phyloP scores from a whole-genome alignment of 1,284 basidiomycete genomes.

The Hemileia vastatrix region DNA sequence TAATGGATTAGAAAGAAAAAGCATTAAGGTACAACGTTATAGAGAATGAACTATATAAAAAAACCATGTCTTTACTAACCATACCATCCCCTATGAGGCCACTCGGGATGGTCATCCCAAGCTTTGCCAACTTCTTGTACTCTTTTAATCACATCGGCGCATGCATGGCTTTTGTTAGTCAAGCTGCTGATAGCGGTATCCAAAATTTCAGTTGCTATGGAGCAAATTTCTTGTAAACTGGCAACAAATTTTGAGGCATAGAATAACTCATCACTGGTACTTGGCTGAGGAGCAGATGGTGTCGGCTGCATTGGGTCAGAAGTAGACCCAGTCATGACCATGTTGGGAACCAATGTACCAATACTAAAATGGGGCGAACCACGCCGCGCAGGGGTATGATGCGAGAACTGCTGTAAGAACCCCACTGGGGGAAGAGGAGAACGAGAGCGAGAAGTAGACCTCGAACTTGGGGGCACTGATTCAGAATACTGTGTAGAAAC shows the following conservation, averaged over 20 bases:
- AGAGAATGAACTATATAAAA: too few relatives aligned
- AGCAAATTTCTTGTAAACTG: slow-evolving; percentile 82
- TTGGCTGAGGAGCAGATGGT: too few relatives aligned
- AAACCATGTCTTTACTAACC: slow-evolving; percentile 73
- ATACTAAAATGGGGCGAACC: slow-evolving; percentile 56
- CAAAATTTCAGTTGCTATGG: slow-evolving; percentile 84
- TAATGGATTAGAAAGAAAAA: too few relatives aligned
- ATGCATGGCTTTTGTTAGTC: slow-evolving; percentile 70
- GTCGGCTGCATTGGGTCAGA: neutral
- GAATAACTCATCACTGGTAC: slow-evolving; percentile 25
- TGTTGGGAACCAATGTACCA: slow-evolving; percentile 42
- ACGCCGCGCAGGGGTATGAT: slow-evolving; percentile 28
- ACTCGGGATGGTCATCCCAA: slow-evolving; percentile 96
- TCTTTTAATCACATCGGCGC: slow-evolving; percentile 74
- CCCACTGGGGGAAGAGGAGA: slow-evolving; percentile 63
- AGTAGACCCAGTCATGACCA: neutral
- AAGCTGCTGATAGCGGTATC: slow-evolving; percentile 81
- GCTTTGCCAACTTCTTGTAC: slow-evolving; percentile 82
- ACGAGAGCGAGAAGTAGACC: slow-evolving; percentile 86
- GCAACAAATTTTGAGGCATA: slow-evolving; percentile 68
- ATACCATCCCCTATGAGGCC: slow-evolving; percentile 97
- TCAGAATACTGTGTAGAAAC: slow-evolving; percentile 56
- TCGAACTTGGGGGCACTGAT: slow-evolving; percentile 64
- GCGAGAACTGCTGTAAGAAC: slow-evolving; percentile 55
- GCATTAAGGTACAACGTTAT: too few relatives aligned